Conservation (phyloP, 2,329 filamentous ascomycete genomes). For the Achaetomium macrosporum region DNA sequence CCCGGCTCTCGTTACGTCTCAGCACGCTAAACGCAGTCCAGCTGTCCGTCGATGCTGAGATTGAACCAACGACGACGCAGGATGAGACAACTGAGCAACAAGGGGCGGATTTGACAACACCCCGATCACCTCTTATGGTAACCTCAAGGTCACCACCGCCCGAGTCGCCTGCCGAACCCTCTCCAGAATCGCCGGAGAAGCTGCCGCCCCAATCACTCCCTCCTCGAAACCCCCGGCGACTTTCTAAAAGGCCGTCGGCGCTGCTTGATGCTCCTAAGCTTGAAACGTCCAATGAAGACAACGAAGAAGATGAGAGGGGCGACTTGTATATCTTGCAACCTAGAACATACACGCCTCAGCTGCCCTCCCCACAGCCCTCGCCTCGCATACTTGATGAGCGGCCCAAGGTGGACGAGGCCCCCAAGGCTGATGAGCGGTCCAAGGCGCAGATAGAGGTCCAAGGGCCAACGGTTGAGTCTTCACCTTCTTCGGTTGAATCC, state of each 20-base stretch:
- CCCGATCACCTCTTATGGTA: constrained; percentile 4
- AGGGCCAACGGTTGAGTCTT: no score
- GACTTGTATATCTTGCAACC: constrained; percentile 51
- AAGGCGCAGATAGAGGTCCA: no score
- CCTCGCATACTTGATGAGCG: constrained; percentile 34
- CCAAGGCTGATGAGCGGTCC: no score
- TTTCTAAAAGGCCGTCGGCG: constrained; percentile 20
- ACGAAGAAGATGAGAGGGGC: constrained; percentile 28
- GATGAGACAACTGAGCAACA: not conserved
- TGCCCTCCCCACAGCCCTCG: constrained; percentile 43
- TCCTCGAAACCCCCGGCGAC: constrained; percentile 21
- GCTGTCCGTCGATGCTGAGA: constrained; percentile 15
- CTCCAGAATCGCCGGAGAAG: not conserved
- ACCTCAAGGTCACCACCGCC: constrained; percentile 10
- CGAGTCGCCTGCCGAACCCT: constrained; percentile 3
- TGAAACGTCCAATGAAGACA: constrained; percentile 8
- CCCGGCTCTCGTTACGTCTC: constrained; percentile 25
- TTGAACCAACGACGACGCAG: not conserved
- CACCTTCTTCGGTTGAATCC: not conserved
- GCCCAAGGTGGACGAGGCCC: no score
- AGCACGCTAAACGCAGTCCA: constrained; percentile 24
- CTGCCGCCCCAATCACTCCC: constrained; percentile 15
- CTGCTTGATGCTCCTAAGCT: constrained; percentile 12
- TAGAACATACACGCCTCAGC: constrained; percentile 50
- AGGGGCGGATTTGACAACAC: not conserved